Evolutionary conservation across 2,329 filamentous ascomycete species (phyloP), one percentile per base, ranked within the genome.

Genomic region (Trichophyton verrucosum): DNA sequence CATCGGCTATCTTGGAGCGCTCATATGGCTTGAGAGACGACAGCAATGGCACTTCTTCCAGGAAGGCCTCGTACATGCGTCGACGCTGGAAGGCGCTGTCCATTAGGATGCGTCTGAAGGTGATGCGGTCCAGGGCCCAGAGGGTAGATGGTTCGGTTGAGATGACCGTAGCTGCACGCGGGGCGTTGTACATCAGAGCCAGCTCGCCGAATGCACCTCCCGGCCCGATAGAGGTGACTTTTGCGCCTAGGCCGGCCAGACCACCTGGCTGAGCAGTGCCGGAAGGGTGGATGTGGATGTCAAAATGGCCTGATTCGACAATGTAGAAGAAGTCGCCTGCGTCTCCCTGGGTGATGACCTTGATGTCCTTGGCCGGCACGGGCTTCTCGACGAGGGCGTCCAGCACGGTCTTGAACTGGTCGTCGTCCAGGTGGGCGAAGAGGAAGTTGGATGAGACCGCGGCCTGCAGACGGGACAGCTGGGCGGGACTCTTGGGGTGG

Each of bases 321-420:
- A 99, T 86, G 73, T 99, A 99, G 77, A 99, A 99, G 78, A 88
- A 97, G 75, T 99, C 94, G 49, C 94, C 94, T 0, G 91, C 87
- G 70, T 97, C 94, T 60, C 94, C 94, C 77, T 99, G 94, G 57
- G 86, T 87, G 66, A 99, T 97, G 62, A 99, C 90, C 81, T 96
- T 81, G 72, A 86, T 86, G 66, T 85, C 92, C 76, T 94, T 95
- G 64, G 90, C 89, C 1, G 94, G 94, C 68, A 97, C 95, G 5
- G 89, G 88, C 75, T 97, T 97, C 76, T 99, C 94, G 63, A 95
- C 86, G 66, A 99, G 79, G 2, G 94, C 94, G 57, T 90, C 89
- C 11, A 99, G 81, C 51, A 97, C 91, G 68, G 94, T 90, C 58
- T 81, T 78, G 65, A 86, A 89, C 75, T 96, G 91, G 67, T 97